Conservation (phyloP, 2,329 filamentous ascomycete species). For the Penicillium sp. region DNA sequence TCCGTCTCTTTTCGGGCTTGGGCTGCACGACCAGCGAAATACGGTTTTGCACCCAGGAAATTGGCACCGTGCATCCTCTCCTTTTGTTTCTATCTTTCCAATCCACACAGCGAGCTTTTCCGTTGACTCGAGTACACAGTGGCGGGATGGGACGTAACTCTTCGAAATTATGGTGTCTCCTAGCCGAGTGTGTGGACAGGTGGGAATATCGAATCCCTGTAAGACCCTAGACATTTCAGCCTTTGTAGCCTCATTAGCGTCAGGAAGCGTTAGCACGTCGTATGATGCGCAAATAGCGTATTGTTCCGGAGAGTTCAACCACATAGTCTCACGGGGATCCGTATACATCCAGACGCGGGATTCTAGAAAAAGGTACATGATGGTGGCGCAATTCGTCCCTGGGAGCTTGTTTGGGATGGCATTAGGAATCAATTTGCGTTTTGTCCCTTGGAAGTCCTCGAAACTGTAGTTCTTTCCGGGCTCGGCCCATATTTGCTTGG, state of each 20-base stretch:
- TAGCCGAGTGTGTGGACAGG: constrained; percentile 8
- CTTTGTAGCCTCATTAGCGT: not conserved
- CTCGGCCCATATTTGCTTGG: not conserved
- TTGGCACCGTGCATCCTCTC: not conserved
- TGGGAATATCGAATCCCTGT: constrained; percentile 9
- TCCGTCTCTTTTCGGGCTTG: not conserved
- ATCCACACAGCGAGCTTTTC: not conserved
- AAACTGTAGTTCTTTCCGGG: not conserved
- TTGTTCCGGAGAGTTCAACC: not conserved
- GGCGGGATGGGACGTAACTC: not conserved
- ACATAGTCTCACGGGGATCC: not conserved
- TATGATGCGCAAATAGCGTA: constrained; percentile 5
- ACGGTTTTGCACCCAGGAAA: constrained; percentile 13
- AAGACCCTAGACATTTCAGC: not conserved
- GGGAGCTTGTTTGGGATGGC: not conserved
- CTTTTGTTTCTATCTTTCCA: not conserved
- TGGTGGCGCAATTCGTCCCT: not conserved
- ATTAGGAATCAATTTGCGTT: not conserved
- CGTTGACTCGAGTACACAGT: not conserved
- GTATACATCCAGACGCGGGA: not conserved
- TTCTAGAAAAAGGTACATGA: not conserved
- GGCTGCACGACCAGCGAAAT: constrained; percentile 6
- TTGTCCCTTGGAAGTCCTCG: not conserved
- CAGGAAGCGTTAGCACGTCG: not conserved
- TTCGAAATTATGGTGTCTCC: not conserved